Base-by-base conservation (phyloP, 306 rosid genomes). In the Cucumis melo region DNA sequence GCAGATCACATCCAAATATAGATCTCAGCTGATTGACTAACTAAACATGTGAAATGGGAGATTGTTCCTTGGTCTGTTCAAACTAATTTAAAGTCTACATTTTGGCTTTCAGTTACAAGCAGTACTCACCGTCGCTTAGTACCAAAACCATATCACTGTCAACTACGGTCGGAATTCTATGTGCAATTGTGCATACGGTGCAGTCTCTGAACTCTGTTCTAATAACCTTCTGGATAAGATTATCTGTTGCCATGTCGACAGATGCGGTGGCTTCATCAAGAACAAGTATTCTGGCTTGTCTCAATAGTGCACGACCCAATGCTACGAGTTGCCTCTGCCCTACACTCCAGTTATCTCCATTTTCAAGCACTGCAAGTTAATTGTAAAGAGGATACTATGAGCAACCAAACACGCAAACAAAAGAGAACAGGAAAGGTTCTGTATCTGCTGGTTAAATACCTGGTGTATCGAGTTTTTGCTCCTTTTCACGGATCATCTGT, bases 231-330 rank as follows among this genome's bases (percentile, higher is more conserved):
- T 91, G 98, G 83, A 91, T 91, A 54, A 91, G 91, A 83, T 87
- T 89, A 82, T 94, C 99, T 1, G 99, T 94, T 78, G 96, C 96
- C 9, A 92, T 78, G 81, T 94, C 99, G 59, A 94, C 99, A 3
- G 99, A 94, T 77, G 99, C 99, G 11, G 99, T 94, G 59, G 99
- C 99, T 85, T 94, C 97, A 82, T 94, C 99, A 20, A 94, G 98
- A 24, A 94, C 99, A 82, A 94, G 89, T 86, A 94, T 89, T 78
- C 83, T 91, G 29, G 97, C 93, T 82, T 94, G 97, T 89, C 89
- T 91, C 75, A 94, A 89, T 77, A 94, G 84, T 56, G 99, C 99
- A 75, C 99, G 91, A 66, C 99, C 99, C 32, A 94, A 79, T 27
- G 99, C 84, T 75, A 94, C 96, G 63, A 94, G 99, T 81, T 94